phyloP scores from a whole-genome alignment of 306 rosid species.

The Lupinus albus region DNA sequence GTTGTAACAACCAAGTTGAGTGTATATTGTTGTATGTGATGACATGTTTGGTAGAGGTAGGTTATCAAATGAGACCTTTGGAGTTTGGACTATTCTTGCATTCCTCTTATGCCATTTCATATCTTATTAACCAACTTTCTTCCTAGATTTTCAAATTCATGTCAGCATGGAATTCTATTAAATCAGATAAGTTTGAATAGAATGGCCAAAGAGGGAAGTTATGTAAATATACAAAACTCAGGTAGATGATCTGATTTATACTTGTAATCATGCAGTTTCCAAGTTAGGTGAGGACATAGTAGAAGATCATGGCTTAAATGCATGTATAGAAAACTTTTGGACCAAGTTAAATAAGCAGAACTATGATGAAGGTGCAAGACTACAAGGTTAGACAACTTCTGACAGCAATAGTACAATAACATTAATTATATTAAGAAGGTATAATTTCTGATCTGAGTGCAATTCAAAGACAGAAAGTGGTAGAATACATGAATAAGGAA shows the following conservation, averaged over 20 bases:
- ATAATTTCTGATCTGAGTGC: neutral
- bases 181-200: constrained; percentile 9
- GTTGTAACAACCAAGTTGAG: constrained; percentile 52
- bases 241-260: neutral
- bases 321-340: neutral
- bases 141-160: constrained; percentile 27
- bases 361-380: neutral
- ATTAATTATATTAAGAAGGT: neutral
- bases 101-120: constrained; percentile 9
- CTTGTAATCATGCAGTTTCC: neutral
- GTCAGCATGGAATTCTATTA: neutral
- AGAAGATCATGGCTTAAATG: constrained; percentile 3
- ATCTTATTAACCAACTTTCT: constrained; percentile 19
- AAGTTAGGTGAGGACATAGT: constrained; percentile 34
- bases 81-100: neutral
- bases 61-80: constrained; percentile 40
- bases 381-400: neutral
- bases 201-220: neutral
- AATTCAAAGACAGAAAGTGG: neutral
- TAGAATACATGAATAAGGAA: neutral
- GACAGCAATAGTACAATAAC: neutral
- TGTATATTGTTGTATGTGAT: constrained; percentile 5
- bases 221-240: neutral
- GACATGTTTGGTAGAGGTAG: constrained; percentile 53
- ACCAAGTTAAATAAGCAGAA: constrained; percentile 3